Percentiles rank a stretch among this genome's conserved stretches.
Conservation (phyloP, 306 rosid species). For the Herpetospermum pedunculosum region DNA sequence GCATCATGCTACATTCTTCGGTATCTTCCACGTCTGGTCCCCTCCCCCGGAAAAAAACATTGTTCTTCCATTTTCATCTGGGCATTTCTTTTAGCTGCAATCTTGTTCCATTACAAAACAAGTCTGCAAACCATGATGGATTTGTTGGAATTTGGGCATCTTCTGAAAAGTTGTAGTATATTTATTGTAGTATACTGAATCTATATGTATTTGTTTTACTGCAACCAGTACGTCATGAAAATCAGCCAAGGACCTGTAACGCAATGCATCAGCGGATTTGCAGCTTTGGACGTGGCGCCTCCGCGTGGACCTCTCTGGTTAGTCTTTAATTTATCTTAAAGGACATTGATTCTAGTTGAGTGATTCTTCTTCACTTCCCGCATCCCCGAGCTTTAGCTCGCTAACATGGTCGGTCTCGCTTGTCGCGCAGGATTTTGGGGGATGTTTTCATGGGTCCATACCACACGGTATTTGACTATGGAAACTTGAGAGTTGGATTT, state of each 20-base stretch:
- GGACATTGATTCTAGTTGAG: not conserved
- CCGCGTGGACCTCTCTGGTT: slow-evolving; percentile 72
- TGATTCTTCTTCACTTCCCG: not conserved
- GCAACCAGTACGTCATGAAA: slow-evolving; percentile 44
- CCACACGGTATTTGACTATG: slow-evolving; percentile 57
- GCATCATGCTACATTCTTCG: not conserved
- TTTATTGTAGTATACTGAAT: not conserved
- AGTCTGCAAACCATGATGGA: not conserved
- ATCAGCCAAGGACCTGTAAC: slow-evolving; percentile 44
- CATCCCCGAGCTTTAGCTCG: not conserved
- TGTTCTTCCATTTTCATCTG: not conserved
- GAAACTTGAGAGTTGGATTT: slow-evolving; percentile 47
- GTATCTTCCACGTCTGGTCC: not conserved
- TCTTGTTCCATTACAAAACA: not conserved
- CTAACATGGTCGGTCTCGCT: not conserved
- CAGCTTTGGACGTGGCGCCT: slow-evolving; percentile 53
- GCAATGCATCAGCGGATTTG: slow-evolving; percentile 54
- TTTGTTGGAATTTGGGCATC: not conserved
- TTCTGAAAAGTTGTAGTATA: not conserved
- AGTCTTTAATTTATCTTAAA: not conserved
- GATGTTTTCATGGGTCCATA: slow-evolving; percentile 66
- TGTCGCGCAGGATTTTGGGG: slow-evolving; percentile 48
- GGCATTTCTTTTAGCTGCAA: not conserved
- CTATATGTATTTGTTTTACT: slow-evolving; percentile 1
- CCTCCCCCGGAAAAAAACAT: not conserved